A percentile compares a stretch with the other conserved stretches of the same genome.
These are phyloP conservation scores for Cylindrodendrum hubeiense DNA, from an alignment of 2,329 filamentous ascomycete species.

Conservation along the genomic window DNA sequence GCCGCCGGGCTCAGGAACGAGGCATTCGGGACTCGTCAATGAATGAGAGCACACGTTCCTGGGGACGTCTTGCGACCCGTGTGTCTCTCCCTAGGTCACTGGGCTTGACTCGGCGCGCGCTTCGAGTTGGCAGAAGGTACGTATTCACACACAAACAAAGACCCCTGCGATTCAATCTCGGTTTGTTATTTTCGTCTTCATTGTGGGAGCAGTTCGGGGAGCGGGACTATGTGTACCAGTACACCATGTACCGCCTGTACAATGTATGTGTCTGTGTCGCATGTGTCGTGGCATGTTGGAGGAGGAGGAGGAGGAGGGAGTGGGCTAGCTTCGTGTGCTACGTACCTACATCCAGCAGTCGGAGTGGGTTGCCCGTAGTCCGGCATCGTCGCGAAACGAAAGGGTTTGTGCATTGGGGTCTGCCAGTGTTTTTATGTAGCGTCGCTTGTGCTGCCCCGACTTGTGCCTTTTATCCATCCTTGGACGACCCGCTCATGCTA, in stretches of 20 bases:
- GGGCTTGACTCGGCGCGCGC: not conserved
- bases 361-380: not conserved
- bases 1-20: slow-evolving; percentile 35
- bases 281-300: not conserved
- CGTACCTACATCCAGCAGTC: not conserved
- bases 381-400: not conserved
- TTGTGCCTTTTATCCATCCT: not conserved
- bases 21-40: slow-evolving; percentile 16
- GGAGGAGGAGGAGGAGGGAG: not conserved
- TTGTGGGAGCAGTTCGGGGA: not conserved
- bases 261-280: not conserved
- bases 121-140: not conserved
- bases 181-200: not conserved
- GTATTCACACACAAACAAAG: not conserved
- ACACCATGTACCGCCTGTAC: not conserved
- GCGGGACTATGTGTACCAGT: not conserved
- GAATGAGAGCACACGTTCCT: slow-evolving; percentile 8
- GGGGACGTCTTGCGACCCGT: slow-evolving; percentile 17
- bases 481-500: not conserved
- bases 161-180: not conserved
- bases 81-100: not conserved
- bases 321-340: too few species aligned
- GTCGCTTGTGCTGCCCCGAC: not conserved
- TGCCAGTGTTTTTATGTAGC: not conserved
- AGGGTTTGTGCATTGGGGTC: not conserved